Evolutionary conservation across 2,329 filamentous ascomycete species (phyloP).

Genomic region (Elsinoe arachidis): DNA sequence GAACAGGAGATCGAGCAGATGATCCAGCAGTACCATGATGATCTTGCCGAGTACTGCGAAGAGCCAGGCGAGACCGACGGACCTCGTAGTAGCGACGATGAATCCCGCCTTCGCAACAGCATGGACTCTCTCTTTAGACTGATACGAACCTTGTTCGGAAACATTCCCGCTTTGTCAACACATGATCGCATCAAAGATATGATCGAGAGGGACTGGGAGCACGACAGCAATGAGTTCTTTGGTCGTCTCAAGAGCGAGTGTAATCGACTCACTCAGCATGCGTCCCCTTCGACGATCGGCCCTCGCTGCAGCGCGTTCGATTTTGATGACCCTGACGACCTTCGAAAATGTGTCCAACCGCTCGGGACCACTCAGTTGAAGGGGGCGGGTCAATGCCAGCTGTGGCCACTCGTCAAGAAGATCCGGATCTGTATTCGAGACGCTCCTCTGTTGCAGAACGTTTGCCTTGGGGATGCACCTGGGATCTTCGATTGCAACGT

Average conservation of each 20-base stretch:
- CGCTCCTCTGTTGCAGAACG: background rate
- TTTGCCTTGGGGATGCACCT: background rate
- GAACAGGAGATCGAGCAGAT: constrained; percentile 8
- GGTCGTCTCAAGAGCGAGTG: background rate
- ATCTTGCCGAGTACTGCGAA: constrained; percentile 16
- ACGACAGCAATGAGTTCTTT: background rate
- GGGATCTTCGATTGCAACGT: background rate
- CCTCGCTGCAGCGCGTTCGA: background rate
- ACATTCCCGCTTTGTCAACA: background rate
- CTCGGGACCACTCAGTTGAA: background rate
- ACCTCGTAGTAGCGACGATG: constrained; percentile 15
- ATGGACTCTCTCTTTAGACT: constrained; percentile 14
- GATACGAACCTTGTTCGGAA: constrained; percentile 18
- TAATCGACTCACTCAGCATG: background rate
- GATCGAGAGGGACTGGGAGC: background rate
- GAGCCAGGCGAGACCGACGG: constrained; percentile 15
- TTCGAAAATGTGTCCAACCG: background rate
- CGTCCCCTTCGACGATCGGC: background rate
- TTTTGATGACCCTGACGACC: background rate
- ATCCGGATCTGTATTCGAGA: background rate
- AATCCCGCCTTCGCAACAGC: constrained; percentile 11
- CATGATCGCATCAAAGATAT: background rate
- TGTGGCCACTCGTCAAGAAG: background rate
- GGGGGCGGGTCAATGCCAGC: background rate
- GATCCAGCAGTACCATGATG: constrained; percentile 13